Evolutionary conservation across 495 filamentous ascomycete genomes (phyloP), one percentile per base, ranked within the genome.

Genomic region (Tuber indicum): DNA sequence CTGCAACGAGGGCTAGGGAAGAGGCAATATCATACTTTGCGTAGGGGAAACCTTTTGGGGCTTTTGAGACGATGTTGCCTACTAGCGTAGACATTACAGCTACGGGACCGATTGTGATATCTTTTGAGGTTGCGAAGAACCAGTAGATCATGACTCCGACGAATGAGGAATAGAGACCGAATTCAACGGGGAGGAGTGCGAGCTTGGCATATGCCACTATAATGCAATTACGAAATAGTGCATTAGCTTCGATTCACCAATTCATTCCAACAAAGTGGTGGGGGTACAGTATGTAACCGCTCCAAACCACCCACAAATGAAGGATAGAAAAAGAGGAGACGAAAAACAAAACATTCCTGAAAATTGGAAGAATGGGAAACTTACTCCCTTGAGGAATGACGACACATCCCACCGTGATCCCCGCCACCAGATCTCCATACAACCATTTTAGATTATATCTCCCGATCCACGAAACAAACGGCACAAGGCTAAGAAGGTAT

Each of bases 51-150:
- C 91, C 78, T 17, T 94, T 86, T 0, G 93, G 92, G 10, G 91
- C 89, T 14, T 91, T 86, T 16, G 86, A 77, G 58, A 98, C 90
- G 47, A 99, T 90, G 46, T 91, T 91, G 70, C 96, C 96, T 10
- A 91, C 91, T 62, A 99, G 84, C 17, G 93, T 96, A 1, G 96
- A 98, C 89, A 98, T 91, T 75, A 99, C 96, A 72, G 96, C 96
- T 70, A 99, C 96, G 66, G 96, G 96, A n/a, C 96, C 96, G 73
- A 99, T 98, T 12, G 96, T 98, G 83, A 99, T 98, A 85, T 99
- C 96, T 83, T 99, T 99, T 0, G 96, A 98, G 1, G 96, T 99
- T 2, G 96, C 96, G 81, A 99, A 98, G 84, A 98, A 96, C 96
- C 96, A 98, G 81, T 99, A 99, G 72, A 97, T 84, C 77, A 98